These are phyloP conservation scores for Coemansia sp. DNA, from an alignment of 192 early-diverging fungal species.

Conservation along the genomic window DNA sequence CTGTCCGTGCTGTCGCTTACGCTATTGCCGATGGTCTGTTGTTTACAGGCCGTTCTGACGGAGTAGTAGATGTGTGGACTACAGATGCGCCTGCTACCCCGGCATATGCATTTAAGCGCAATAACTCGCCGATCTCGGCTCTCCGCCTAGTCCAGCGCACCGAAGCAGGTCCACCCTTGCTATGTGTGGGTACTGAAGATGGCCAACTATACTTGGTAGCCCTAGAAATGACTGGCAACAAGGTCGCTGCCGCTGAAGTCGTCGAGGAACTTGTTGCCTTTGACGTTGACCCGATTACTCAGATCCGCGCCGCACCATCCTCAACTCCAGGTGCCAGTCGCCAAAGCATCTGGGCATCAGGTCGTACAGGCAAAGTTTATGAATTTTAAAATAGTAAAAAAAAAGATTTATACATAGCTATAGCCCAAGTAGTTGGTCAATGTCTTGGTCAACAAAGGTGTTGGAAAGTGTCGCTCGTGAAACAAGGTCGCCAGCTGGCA, in stretches of 20 bases:
- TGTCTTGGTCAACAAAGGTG: conserved; percentile 19
- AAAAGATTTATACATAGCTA: conserved; percentile 1
- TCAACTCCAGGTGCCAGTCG: conserved; percentile 10
- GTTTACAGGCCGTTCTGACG: conserved; percentile 32
- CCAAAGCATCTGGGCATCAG: conserved; percentile 47
- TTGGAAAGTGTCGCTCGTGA: conserved; percentile 31
- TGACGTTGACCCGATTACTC: conserved; percentile 50
- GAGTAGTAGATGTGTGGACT: conserved; percentile 35
- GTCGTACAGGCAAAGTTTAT: conserved; percentile 28
- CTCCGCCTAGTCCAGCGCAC: conserved; percentile 33
- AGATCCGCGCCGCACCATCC: conserved; percentile 25
- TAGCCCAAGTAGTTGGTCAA: conserved; percentile 24
- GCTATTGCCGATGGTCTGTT: conserved; percentile 16
- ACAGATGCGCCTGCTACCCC: background rate
- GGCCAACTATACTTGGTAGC: conserved; percentile 42
- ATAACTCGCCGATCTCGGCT: conserved; percentile 27
- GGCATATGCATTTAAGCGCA: conserved; percentile 32
- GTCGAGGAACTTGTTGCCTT: conserved; percentile 51
- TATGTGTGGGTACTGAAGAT: conserved; percentile 47
- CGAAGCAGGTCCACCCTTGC: conserved; percentile 5
- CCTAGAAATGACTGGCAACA: background rate
- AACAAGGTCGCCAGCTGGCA: conserved; percentile 30
- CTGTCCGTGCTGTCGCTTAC: conserved; percentile 41
- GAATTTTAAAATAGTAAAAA: conserved; percentile 24
- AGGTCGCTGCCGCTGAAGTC: conserved; percentile 8